Percentiles rank a stretch among this genome's conserved stretches.
Conservation (phyloP, 2,329 filamentous ascomycete genomes). For the Aulographum hederae region DNA sequence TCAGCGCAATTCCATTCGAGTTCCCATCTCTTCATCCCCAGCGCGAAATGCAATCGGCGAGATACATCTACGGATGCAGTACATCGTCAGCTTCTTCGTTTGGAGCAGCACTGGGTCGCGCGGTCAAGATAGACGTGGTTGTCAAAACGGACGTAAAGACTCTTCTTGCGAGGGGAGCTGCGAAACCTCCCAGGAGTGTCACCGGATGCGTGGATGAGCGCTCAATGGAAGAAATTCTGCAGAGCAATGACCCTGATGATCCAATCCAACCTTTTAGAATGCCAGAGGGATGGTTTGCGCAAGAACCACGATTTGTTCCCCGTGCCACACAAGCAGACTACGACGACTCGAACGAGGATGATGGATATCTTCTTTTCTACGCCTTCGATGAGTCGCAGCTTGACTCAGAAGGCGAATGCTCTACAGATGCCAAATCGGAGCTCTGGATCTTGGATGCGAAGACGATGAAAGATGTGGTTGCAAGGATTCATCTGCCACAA, state of each 20-base stretch:
- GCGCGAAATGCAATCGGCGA: conserved; percentile 36
- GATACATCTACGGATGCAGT: conserved; percentile 50
- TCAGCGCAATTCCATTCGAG: conserved; percentile 48
- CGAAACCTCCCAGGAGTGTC: conserved; percentile 26
- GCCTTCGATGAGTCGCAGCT: conserved; percentile 53
- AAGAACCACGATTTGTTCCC: conserved; percentile 49
- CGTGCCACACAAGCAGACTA: conserved; percentile 15
- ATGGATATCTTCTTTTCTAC: conserved; percentile 49
- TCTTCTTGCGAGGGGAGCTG: conserved; percentile 35
- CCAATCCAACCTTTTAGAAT: conserved; percentile 44
- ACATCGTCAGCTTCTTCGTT: conserved; percentile 36
- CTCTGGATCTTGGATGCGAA: conserved; percentile 51
- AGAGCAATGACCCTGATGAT: conserved; percentile 26
- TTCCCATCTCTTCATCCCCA: conserved; percentile 42
- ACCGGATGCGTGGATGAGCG: conserved; percentile 45
- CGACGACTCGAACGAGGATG: conserved; percentile 47
- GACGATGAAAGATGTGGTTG: conserved; percentile 42
- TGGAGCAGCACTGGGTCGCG: conserved; percentile 40
- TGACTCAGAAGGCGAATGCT: conserved; percentile 28
- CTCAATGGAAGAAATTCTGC: conserved; percentile 32
- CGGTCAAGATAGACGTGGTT: conserved; percentile 47
- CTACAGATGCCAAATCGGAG: conserved; percentile 29
- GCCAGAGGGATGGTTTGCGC: conserved; percentile 42
- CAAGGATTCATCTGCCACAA: conserved; percentile 41
- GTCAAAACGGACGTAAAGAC: conserved; percentile 40